A percentile compares a stretch with the other conserved stretches of the same genome.
phyloP scores from a whole-genome alignment of 2,329 filamentous ascomycete species.

The Venturia aucupariae region DNA sequence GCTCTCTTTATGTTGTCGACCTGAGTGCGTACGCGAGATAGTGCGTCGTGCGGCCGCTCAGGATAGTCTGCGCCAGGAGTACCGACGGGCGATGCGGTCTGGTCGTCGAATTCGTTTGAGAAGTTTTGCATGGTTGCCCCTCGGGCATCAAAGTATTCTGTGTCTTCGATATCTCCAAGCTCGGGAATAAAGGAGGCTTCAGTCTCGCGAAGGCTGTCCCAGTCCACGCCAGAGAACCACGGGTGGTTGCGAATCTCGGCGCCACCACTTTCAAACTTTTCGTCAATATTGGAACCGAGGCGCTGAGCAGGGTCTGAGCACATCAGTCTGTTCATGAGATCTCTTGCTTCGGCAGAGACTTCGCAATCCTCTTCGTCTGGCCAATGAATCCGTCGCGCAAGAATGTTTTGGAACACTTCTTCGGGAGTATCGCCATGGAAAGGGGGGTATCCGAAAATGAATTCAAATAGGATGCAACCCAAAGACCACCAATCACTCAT shows the following conservation, averaged over 20 bases:
- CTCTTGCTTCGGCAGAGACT: slow-evolving; percentile 79
- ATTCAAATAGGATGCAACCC: slow-evolving; percentile 97
- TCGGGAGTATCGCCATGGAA: slow-evolving; percentile 89
- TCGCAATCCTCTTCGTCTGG: slow-evolving; percentile 67
- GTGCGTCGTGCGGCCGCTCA: slow-evolving; percentile 86
- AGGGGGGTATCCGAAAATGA: slow-evolving; percentile 83
- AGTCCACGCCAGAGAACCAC: slow-evolving; percentile 83
- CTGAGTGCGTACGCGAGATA: slow-evolving; percentile 81
- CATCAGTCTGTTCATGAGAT: slow-evolving; percentile 86
- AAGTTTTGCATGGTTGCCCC: slow-evolving; percentile 90
- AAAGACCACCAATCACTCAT: slow-evolving; percentile 99
- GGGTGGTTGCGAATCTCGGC: slow-evolving; percentile 82
- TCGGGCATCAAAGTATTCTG: slow-evolving; percentile 90
- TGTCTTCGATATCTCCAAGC: slow-evolving; percentile 89
- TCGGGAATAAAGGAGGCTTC: slow-evolving; percentile 93
- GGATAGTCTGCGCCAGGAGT: slow-evolving; percentile 67
- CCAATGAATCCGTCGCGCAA: slow-evolving; percentile 85
- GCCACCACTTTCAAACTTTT: slow-evolving; percentile 74
- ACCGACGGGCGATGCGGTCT: slow-evolving; percentile 61
- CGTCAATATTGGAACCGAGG: slow-evolving; percentile 75
- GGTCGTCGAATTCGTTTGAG: slow-evolving; percentile 88
- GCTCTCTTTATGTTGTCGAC: slow-evolving; percentile 82
- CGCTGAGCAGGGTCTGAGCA: slow-evolving; percentile 74
- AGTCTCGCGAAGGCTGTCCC: slow-evolving; percentile 86
- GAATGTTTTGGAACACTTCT: slow-evolving; percentile 92